Percentiles rank a stretch among this genome's conserved stretches.
These are phyloP conservation scores for Fibroporia radiculosa DNA, from an alignment of 768 basidiomycete species.

Conservation along the genomic window DNA sequence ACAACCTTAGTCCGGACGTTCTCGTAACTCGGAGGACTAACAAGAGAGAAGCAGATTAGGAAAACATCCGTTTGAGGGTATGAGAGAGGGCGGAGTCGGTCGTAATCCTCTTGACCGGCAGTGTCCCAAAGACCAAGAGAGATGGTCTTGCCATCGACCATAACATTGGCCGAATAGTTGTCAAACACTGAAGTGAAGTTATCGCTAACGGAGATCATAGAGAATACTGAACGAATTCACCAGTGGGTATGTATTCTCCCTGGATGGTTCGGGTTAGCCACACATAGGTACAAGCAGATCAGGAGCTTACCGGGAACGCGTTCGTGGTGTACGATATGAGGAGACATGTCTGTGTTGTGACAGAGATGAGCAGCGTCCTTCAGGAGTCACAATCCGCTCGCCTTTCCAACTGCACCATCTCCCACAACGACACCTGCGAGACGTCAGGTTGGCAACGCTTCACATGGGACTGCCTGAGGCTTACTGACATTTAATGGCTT, in stretches of 20 bases:
- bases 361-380: constrained; percentile 14
- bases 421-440: constrained; percentile 90
- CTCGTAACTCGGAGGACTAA: constrained; percentile 96
- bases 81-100: constrained; percentile 92
- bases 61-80: constrained; percentile 99
- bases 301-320: constrained; percentile 69
- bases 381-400: constrained; percentile 26
- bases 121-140: constrained; percentile 99
- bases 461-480: not conserved
- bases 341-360: constrained; percentile 74
- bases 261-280: constrained; percentile 24
- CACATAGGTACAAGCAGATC: constrained; percentile 8
- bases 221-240: constrained; percentile 29
- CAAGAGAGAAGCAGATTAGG: constrained; percentile 97
- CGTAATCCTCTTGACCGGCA: constrained; percentile 99
- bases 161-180: constrained; percentile 97
- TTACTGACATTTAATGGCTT: constrained; percentile 83
- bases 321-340: constrained; percentile 99
- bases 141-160: constrained; percentile 98
- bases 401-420: constrained; percentile 99
- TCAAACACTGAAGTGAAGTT: constrained; percentile 70
- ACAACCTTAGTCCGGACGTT: constrained; percentile 93
- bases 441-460: constrained; percentile 8
- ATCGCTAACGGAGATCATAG: constrained; percentile 4
- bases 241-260: constrained; percentile 97